Base-by-base conservation (phyloP, 2,329 filamentous ascomycete genomes). In the Annulohypoxylon truncatum region DNA sequence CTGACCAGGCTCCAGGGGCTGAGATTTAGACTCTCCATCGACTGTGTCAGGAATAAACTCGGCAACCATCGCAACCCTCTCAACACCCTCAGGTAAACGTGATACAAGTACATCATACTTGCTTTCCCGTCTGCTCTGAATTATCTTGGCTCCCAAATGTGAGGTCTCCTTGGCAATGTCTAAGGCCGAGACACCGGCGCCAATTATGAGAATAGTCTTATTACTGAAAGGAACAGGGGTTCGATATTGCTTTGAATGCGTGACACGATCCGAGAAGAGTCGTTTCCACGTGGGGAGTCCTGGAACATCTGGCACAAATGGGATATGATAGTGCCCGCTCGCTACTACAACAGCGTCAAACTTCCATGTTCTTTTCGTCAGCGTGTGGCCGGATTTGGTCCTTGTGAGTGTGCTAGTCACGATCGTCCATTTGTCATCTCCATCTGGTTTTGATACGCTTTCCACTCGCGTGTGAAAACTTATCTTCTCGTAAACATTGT, bases 221-320 rank as follows among this genome's bases (percentile, higher is more conserved):
- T 81, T 82, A 2, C 75, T 75, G 71, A 88, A 93, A 0, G 80
- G 74, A 13, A 87, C 82, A 0, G 92, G 86, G 0, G 79, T 84
- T 7, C 92, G 85, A 72, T 93, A 96, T 66, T 86, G 86, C 74
- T 94, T 95, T 0, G 92, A 93, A 73, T 92, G 90, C 2, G 82
- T 83, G 18, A 92, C 83, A 3, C 79, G 72, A 0, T 79, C 80
- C 0, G 87, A 85, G 66, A 86, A 88, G 2, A 73, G 71, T 9
- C 76, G 55, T 72, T 90, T 87, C 87, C 86, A 91, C 13, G 80
- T 80, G 24, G 79, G 75, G 3, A 92, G 79, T 0, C 90, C 90
- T 0, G 81, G 77, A 2, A 90, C 84, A 40, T 85, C 81, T 0
- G 90, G 90, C 1, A 92, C 78, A 61, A 84, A 85, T 0, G 89